Evolutionary conservation across 2,329 filamentous ascomycete species (phyloP), one percentile per base, ranked within the genome.

Genomic region (Exophiala viscosa): DNA sequence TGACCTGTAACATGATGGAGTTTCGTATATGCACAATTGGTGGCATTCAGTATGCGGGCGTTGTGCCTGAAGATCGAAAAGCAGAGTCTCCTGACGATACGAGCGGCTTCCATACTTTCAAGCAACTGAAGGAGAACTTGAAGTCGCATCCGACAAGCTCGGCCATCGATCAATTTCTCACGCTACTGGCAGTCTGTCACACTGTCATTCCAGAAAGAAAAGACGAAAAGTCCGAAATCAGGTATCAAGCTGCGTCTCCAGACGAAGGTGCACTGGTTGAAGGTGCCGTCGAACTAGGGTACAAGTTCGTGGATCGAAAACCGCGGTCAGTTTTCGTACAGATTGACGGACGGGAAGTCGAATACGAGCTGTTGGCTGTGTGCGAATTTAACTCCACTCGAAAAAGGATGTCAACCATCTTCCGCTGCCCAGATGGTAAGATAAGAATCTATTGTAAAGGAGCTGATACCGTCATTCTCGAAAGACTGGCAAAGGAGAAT

Each of bases 1-100:
- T 97, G 65, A 97, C 92, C n/a, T 95, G 91, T 73, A 97, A 97
- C 67, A 85, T 90, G 79, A 97, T 99, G 93, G 92, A 97, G 70
- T 99, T 97, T 70, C 90, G 90, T 67, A 90, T 97, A 70, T 95
- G 88, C 65, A 87, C 88, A 0, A 97, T 99, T 66, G 89, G 84
- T 20, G 93, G 93, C 20, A 85, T 97, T 48, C 92, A 96, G 71
- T 99, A 99, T 66, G 87, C 89, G 10, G 90, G 93, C 48, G 89
- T 92, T 39, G 84, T 97, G 1, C 87, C 93, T 0, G 93, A 99
- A 70, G 93, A 99, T 67, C 84, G 90, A 52, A 82, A 88, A 63
- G 86, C 90, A 1, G 87, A 85, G 1, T 90, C 95, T 64, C 88
- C 86, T 7, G 77, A 66, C 43, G 62, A 83, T 11, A 88, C 90